Evolutionary conservation across 441 rosid species (phyloP), one percentile per base, ranked within the genome.

Genomic region (Melianthus villosus): DNA sequence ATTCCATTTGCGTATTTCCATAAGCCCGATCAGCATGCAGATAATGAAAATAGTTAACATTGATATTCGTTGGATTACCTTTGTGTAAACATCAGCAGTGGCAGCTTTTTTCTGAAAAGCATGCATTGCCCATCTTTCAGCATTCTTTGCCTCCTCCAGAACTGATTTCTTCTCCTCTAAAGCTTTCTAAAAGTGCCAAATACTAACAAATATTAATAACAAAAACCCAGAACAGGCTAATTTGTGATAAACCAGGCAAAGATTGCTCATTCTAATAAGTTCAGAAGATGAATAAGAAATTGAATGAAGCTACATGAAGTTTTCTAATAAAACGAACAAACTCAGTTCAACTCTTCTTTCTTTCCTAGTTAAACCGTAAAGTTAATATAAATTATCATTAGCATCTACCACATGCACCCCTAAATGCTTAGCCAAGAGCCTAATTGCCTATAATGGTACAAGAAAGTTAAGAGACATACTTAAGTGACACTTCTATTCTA

Each of bases 121-220:
- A 27, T 70, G 67, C 73, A 71, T 68, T 12, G 91, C 84, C 32
- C 34, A 54, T 52, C 62, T 69, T 57, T 77, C 89, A 46, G 84
- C 76, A 57, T 68, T 65, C 62, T 57, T 69, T 50, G 83, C 83
- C 51, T 77, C 82, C 56, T 72, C 86, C 3, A 67, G 57, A 50
- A 65, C 48, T 22, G 30, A 46, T 64, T 67, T 82, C 65, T 75
- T 87, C 75, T 82, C 97, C 59, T 82, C 93, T 49, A 87, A 42
- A 49, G 84, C 61, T 30, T 77, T 65, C 97, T 82, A 50, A 53
- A 28, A 35, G 54, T 37, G n/a, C n/a, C n/a, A n/a, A 28, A 23
- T 44, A 22, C 40, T 25, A 7, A 9, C 18, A 28, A 29, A 17
- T 31, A 37, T 10, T 32, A 38, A 39, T 26, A 38, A 9, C 15